Evolutionary conservation across 2,329 filamentous ascomycete species (phyloP).

Genomic region (Didymosphaeria variabile): DNA sequence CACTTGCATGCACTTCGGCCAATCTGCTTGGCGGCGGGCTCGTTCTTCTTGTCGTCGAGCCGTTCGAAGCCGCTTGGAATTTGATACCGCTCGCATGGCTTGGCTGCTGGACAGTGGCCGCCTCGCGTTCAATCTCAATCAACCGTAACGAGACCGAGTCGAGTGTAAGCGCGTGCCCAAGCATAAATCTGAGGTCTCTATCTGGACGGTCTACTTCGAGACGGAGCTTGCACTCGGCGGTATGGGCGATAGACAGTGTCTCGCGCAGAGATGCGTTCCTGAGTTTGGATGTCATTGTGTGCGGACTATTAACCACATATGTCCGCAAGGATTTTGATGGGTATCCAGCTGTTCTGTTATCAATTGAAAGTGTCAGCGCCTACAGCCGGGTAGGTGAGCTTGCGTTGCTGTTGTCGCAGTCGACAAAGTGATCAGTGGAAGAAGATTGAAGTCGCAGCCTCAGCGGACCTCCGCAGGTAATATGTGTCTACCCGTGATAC

Average conservation of each 20-base stretch:
- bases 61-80: conserved; percentile 1
- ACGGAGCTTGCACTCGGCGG: conserved; percentile 6
- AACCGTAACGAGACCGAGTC: conserved; percentile 2
- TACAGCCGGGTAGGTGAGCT: background rate
- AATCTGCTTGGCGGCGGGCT: conserved; percentile 6
- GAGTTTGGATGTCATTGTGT: background rate
- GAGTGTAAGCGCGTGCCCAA: conserved; percentile 7
- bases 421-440: background rate
- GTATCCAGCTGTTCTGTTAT: background rate
- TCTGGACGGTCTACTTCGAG: conserved; percentile 3
- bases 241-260: conserved; percentile 9
- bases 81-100: conserved; percentile 1
- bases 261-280: background rate
- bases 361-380: background rate
- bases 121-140: conserved; percentile 4
- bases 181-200: conserved; percentile 3
- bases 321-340: no score
- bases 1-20: background rate
- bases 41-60: background rate
- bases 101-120: background rate
- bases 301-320: background rate
- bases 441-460: background rate
- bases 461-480: background rate
- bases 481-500: background rate
- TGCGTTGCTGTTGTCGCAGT: background rate